phyloP scores from a whole-genome alignment of 768 basidiomycete species.

The Clavulina sp. region DNA sequence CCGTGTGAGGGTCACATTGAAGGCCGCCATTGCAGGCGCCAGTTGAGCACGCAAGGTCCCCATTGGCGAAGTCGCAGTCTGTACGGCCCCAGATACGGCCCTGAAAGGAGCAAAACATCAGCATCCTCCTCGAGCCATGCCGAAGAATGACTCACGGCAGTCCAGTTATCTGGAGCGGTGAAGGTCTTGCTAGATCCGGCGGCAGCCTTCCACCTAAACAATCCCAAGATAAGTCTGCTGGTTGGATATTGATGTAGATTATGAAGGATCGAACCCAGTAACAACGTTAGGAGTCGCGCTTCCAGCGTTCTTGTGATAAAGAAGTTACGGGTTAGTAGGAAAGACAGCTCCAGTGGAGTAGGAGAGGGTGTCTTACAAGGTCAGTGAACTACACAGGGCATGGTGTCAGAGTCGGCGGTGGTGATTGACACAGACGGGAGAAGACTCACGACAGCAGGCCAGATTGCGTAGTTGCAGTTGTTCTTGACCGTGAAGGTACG shows the following conservation, averaged over 20 bases:
- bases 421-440: too few relatives aligned
- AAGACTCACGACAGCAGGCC: conserved; percentile 9
- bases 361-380: background rate
- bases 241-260: too few relatives aligned
- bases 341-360: background rate
- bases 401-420: too few relatives aligned
- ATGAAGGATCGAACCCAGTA: too few relatives aligned
- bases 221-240: too few relatives aligned
- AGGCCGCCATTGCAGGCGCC: conserved; percentile 19
- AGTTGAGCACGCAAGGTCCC: conserved; percentile 6
- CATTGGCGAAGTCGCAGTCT: conserved; percentile 8
- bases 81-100: too few relatives aligned
- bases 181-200: conserved; percentile 6
- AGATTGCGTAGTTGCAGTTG: conserved; percentile 6
- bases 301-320: conserved; percentile 3
- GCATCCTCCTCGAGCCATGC: too few relatives aligned
- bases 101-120: too few relatives aligned
- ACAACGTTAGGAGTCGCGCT: conserved; percentile 3
- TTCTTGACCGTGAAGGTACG: conserved; percentile 7
- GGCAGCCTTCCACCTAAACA: conserved; percentile 12
- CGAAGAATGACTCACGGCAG: too few relatives aligned
- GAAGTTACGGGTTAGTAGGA: background rate
- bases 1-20: conserved; percentile 20
- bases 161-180: conserved; percentile 14
- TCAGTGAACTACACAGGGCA: too few relatives aligned